Evolutionary conservation across 257 asterid genomes (phyloP).

Genomic region (Jasminum sambac): DNA sequence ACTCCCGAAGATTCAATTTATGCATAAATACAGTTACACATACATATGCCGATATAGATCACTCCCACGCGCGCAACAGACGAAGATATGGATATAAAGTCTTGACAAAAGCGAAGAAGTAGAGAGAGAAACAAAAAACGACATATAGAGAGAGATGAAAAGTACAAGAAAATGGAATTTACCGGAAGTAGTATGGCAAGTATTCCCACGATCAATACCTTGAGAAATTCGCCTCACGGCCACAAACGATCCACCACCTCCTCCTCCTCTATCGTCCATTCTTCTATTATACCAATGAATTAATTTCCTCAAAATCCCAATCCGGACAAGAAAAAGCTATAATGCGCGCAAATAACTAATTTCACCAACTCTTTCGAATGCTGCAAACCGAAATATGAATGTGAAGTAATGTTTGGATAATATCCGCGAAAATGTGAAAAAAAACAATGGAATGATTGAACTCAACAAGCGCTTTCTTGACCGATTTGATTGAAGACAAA

Average conservation of each 20-base stretch:
- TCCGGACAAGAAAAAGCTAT: conserved; percentile 13
- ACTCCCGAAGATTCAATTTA: conserved; percentile 32
- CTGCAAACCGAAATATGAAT: conserved; percentile 10
- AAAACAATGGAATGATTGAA: conserved; percentile 3
- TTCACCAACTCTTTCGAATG: background rate
- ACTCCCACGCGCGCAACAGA: conserved; percentile 17
- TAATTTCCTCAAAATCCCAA: conserved; percentile 8
- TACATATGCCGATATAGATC: conserved; percentile 3
- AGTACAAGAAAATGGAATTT: conserved; percentile 19
- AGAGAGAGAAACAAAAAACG: conserved; percentile 19
- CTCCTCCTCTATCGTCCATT: conserved; percentile 78
- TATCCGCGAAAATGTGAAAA: conserved; percentile 21
- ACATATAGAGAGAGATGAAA: background rate
- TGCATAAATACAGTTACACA: conserved; percentile 18
- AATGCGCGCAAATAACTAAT: background rate
- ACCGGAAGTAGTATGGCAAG: conserved; percentile 92
- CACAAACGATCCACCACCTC: conserved; percentile 80
- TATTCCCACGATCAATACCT: conserved; percentile 77
- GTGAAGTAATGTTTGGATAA: conserved; percentile 21
- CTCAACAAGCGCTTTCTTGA: conserved; percentile 26
- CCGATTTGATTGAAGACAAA: conserved; percentile 27
- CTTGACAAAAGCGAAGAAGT: conserved; percentile 23
- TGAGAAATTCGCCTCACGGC: conserved; percentile 95
- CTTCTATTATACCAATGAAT: conserved; percentile 26
- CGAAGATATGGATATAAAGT: conserved; percentile 23